A percentile compares a stretch with the other conserved stretches of the same genome.
These are phyloP conservation scores for Fusarium oligoseptatum DNA, from an alignment of 2,329 filamentous ascomycete genomes.

Conservation along the genomic window DNA sequence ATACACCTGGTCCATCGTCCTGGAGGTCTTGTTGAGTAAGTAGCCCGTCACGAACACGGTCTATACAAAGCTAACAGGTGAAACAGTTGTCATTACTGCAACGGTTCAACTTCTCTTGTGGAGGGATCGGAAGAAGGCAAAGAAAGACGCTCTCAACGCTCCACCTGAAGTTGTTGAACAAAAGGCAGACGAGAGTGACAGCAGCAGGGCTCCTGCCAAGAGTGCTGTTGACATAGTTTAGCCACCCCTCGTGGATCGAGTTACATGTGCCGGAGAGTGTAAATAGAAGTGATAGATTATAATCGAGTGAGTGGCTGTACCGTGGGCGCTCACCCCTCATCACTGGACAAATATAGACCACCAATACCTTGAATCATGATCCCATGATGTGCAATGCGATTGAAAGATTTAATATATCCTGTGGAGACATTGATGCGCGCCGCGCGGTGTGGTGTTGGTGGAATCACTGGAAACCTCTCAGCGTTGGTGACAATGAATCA, in stretches of 20 bases:
- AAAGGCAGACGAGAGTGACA: neutral
- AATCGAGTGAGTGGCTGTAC: neutral
- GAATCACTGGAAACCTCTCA: neutral
- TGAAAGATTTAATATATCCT: neutral
- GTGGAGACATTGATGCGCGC: neutral
- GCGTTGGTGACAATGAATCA: neutral
- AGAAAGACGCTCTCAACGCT: neutral
- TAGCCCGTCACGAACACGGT: neutral
- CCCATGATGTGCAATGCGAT: neutral
- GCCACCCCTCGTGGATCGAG: neutral
- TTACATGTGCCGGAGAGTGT: neutral
- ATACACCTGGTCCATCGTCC: slow-evolving; percentile 21
- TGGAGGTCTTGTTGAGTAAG: slow-evolving; percentile 27
- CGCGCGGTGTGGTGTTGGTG: neutral
- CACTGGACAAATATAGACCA: neutral
- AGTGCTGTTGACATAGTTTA: neutral
- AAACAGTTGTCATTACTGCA: neutral
- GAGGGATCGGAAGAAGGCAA: neutral
- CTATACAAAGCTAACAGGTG: neutral
- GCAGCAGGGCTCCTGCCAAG: neutral
- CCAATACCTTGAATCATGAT: neutral
- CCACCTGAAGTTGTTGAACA: neutral
- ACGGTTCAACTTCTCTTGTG: neutral
- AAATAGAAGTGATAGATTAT: neutral
- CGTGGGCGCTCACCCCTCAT: neutral